phyloP scores from a whole-genome alignment of 805 yeast genomes.

The Yamadazyma laniorum region DNA sequence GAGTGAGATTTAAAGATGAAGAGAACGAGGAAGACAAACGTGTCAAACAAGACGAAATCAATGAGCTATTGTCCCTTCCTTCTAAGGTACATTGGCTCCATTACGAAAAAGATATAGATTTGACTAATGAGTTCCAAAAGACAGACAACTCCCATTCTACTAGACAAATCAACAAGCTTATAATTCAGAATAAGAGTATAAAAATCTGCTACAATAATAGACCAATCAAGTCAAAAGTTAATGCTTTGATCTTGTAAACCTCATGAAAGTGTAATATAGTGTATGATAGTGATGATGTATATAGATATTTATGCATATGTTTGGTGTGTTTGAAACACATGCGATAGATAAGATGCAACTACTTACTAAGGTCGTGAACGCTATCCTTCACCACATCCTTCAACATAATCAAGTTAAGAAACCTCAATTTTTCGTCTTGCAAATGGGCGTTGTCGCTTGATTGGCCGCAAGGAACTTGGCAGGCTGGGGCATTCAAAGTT shows the following conservation, averaged over 20 bases:
- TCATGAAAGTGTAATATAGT: conserved; percentile 7
- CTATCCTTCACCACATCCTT: conserved; percentile 60
- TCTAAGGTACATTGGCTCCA: conserved; percentile 24
- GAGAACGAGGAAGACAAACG: not conserved
- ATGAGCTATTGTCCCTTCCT: conserved; percentile 2
- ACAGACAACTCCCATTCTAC: conserved; percentile 19
- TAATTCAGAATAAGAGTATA: conserved; percentile 8
- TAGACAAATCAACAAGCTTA: conserved; percentile 22
- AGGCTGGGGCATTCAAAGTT: conserved; percentile 81
- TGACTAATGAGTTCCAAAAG: conserved; percentile 10
- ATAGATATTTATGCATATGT: conserved; percentile 11
- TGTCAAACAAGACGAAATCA: conserved; percentile 2
- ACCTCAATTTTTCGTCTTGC: conserved; percentile 79
- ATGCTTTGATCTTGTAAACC: conserved; percentile 6
- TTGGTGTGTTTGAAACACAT: conserved; percentile 14
- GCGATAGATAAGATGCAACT: not conserved
- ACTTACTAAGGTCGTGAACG: conserved; percentile 32
- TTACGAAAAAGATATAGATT: conserved; percentile 29
- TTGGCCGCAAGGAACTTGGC: conserved; percentile 96
- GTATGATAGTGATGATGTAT: not conserved
- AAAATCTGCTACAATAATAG: conserved; percentile 28
- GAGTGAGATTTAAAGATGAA: not conserved
- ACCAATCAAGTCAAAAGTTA: conserved; percentile 9
- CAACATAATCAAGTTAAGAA: conserved; percentile 73
- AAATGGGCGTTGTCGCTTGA: conserved; percentile 92